phyloP scores from a whole-genome alignment of 2,329 filamentous ascomycete genomes.

The Neofusicoccum laricinum region DNA sequence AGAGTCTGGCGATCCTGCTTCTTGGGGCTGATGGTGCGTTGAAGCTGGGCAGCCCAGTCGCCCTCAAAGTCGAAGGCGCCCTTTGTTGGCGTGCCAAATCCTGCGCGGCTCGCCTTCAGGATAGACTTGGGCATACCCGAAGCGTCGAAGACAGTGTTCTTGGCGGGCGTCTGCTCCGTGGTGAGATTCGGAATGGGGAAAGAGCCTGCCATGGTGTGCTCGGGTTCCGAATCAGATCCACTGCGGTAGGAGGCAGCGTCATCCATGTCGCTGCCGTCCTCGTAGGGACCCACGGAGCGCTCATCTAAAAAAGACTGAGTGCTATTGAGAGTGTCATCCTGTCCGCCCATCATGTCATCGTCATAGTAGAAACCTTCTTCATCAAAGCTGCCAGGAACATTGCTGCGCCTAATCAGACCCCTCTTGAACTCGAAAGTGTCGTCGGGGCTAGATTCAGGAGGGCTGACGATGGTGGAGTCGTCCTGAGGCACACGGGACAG shows the following conservation, averaged over 20 bases:
- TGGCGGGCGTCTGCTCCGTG: conserved; percentile 63
- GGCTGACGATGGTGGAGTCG: conserved; percentile 36
- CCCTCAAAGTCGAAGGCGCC: conserved; percentile 60
- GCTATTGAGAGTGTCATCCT: conserved; percentile 32
- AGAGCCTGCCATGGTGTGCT: conserved; percentile 75
- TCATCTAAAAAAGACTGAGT: conserved; percentile 85
- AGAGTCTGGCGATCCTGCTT: conserved; percentile 83
- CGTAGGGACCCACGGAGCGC: conserved; percentile 76
- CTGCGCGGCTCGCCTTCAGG: conserved; percentile 41
- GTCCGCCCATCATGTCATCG: conserved; percentile 42
- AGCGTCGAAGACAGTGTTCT: conserved; percentile 27
- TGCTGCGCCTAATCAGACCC: conserved; percentile 40
- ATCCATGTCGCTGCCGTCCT: conserved; percentile 57
- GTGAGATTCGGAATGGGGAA: conserved; percentile 70
- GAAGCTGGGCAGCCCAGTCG: conserved; percentile 91
- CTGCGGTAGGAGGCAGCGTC: conserved; percentile 60
- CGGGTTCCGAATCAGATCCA: conserved; percentile 70
- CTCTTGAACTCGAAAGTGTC: conserved; percentile 58
- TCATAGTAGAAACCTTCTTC: conserved; percentile 57
- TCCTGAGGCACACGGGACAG: conserved; percentile 24
- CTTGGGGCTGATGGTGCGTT: conserved; percentile 88
- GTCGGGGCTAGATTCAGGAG: conserved; percentile 45
- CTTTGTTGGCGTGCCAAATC: conserved; percentile 54
- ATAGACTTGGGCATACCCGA: conserved; percentile 47
- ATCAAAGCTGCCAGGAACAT: conserved; percentile 79